Evolutionary conservation across 305 asterid species (phyloP).

Genomic region (Fraxinus ornus): DNA sequence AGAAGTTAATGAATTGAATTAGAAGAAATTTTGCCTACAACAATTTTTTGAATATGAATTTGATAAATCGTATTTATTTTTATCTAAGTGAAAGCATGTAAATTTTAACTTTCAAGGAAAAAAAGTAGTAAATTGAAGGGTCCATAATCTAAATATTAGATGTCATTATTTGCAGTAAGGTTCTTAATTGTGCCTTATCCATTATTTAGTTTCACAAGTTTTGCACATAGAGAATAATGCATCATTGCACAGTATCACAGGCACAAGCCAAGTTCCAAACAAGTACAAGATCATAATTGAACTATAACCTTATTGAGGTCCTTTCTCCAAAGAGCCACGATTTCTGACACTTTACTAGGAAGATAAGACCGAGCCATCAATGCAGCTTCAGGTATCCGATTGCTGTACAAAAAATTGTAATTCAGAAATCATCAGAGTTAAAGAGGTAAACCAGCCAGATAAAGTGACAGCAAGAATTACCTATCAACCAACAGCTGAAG

Average conservation of each 20-base stretch:
- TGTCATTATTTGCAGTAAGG: background rate
- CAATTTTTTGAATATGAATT: background rate
- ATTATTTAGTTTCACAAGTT: background rate
- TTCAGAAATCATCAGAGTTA: slow-evolving; percentile 21
- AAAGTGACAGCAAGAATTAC: slow-evolving; percentile 34
- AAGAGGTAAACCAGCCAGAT: slow-evolving; percentile 24
- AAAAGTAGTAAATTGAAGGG: background rate
- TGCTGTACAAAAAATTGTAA: slow-evolving; percentile 47
- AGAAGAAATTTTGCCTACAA: background rate
- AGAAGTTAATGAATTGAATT: background rate
- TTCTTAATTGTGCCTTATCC: background rate
- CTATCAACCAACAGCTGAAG: slow-evolving; percentile 80
- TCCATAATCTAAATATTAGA: background rate
- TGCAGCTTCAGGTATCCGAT: slow-evolving; percentile 99
- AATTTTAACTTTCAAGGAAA: background rate
- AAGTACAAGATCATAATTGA: slow-evolving; percentile 6
- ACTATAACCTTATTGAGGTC: slow-evolving; percentile 75
- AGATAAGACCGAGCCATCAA: slow-evolving; percentile 99
- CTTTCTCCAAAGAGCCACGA: slow-evolving; percentile 89
- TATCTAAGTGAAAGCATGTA: background rate
- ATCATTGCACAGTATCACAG: background rate
- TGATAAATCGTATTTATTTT: background rate
- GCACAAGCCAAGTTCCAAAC: slow-evolving; percentile 14
- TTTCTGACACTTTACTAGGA: slow-evolving; percentile 97
- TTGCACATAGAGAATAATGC: slow-evolving; percentile 5